These are phyloP conservation scores for Phyllosticta citriasiana DNA, from an alignment of 2,329 filamentous ascomycete species.

Conservation along the genomic window DNA sequence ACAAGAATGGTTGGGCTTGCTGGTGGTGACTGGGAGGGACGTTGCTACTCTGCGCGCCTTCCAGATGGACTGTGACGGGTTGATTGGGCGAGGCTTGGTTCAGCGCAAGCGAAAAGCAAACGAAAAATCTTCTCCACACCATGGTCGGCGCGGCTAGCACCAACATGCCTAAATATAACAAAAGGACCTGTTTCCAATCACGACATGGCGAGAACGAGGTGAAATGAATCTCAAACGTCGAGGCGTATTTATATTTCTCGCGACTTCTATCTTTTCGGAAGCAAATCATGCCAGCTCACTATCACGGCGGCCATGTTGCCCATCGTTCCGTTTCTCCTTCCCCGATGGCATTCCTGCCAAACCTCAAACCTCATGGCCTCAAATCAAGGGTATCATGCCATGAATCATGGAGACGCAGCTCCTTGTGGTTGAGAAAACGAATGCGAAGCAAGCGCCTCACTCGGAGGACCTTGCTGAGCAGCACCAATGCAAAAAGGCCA, in stretches of 20 bases:
- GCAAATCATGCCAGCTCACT: neutral
- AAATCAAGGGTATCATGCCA: neutral
- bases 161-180: neutral
- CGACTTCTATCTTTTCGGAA: neutral
- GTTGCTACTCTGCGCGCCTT: neutral
- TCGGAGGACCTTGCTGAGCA: neutral
- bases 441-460: neutral
- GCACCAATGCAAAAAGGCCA: neutral
- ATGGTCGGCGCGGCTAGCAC: neutral
- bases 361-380: neutral
- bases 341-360: neutral
- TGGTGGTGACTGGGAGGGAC: neutral
- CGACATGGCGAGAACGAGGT: no score
- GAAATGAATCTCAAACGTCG: neutral
- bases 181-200: no score
- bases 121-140: conserved; percentile 7
- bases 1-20: neutral
- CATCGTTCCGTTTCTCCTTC: neutral
- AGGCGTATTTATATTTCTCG: neutral
- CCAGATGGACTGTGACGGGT: neutral
- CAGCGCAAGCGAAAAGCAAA: conserved; percentile 1
- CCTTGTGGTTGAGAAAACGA: neutral
- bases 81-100: neutral
- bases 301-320: neutral
- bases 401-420: neutral